Base-by-base conservation (phyloP, 2,329 filamentous ascomycete species). In the Penicillium sp. region DNA sequence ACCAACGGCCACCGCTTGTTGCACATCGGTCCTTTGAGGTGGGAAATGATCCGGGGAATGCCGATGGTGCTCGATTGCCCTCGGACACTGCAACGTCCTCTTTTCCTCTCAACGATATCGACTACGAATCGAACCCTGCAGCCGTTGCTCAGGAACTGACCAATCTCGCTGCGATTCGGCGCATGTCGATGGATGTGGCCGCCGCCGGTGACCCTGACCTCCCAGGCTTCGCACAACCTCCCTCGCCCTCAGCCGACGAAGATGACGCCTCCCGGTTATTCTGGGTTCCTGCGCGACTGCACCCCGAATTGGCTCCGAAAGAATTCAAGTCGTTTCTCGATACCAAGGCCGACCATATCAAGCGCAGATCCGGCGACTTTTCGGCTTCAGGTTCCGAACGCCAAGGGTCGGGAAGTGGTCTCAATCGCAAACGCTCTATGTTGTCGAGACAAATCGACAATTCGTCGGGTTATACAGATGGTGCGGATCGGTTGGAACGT, bases 281-380 rank as follows among this genome's bases (percentile, higher is more conserved):
- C 64, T 99, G 94, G 94, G 94, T 99, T 6, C 94, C 94, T 6
- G 94, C 94, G 25, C 86, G 92, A 58, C 83, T 99, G 29, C 94
- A 99, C 68, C 94, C 94, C 0, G 94, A 99, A 75, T 81, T 99
- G 49, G 94, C 94, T 3, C 94, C 94, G 1, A 92, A 90, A 70
- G 94, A 97, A 67, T 99, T 97, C 81, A 97, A 96, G 75, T 93
- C 89, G 1, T 99, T 97, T 66, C 83, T 99, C 2, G 93, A 99
- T 69, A 96, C 93, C 61, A 88, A 93, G 70, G 91, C 97, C 13
- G 90, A 96, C 66, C 89, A 90, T 36, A 96, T 97, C 66, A 88
- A 91, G 73, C 83, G 93, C 64, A 86, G 90, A 67, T 96, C 93
- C 1, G 88, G 89, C 25, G 91, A 88, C 65, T 88, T 82, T 62